phyloP scores from a whole-genome alignment of 73 alveolate species.

The Durusdinium trenchii region DNA sequence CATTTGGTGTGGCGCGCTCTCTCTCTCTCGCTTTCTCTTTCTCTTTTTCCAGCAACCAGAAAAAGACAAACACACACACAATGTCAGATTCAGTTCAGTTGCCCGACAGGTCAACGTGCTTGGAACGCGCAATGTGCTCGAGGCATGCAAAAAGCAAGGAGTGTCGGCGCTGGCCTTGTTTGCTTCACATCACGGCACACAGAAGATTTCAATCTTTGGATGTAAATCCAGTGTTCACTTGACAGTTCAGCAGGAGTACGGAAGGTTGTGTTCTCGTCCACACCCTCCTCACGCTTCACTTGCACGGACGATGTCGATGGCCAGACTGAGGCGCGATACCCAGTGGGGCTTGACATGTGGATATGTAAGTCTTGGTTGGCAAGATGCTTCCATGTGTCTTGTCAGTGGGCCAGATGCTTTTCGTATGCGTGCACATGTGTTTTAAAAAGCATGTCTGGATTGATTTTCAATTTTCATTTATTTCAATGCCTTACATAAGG shows the following conservation, averaged over 20 bases:
- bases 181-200: background rate
- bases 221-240: background rate
- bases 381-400: too few species aligned
- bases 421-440: background rate
- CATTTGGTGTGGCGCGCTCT: too few species aligned
- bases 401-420: background rate
- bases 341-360: too few species aligned
- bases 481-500: too few species aligned
- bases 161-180: too few species aligned
- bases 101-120: conserved; percentile 46
- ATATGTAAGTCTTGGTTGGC: background rate
- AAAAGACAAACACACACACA: too few species aligned
- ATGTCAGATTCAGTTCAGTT: too few species aligned
- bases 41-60: too few species aligned
- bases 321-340: conserved; percentile 36
- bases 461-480: too few species aligned
- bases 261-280: conserved; percentile 65
- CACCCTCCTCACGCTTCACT: conserved; percentile 85
- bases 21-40: too few species aligned
- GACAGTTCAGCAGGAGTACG: conserved; percentile 24
- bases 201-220: background rate
- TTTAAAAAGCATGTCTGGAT: background rate
- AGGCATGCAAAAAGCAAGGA: conserved; percentile 90
- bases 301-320: conserved; percentile 87
- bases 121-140: conserved; percentile 79